Percentiles rank a stretch among this genome's conserved stretches.
These are phyloP conservation scores for Moesziomyces sp. DNA, from an alignment of 1,284 basidiomycete species.

Conservation along the genomic window DNA sequence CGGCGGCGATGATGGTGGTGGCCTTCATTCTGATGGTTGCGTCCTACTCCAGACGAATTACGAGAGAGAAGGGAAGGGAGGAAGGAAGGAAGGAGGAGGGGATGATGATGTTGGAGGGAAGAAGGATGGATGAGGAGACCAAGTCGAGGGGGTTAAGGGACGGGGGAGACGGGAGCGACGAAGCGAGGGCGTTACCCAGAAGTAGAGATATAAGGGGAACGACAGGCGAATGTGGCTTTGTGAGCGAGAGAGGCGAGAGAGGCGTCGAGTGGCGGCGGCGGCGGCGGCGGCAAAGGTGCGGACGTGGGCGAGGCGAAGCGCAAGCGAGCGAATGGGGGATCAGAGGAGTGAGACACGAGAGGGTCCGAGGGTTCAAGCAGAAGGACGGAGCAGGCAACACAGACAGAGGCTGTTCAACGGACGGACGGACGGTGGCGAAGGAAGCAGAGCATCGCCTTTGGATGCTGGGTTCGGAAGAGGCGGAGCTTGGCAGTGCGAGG, in stretches of 20 bases:
- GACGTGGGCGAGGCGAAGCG: not conserved
- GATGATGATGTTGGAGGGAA: not conserved
- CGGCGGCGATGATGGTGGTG: slow-evolving; percentile 35
- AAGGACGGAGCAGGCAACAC: not conserved
- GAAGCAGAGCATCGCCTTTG: no score
- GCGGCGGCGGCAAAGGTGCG: no score
- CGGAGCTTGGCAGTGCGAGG: no score
- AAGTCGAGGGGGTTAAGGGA: not conserved
- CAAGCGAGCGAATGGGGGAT: slow-evolving; percentile 1
- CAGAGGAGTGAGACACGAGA: not conserved
- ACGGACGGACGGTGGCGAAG: no score
- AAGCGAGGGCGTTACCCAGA: not conserved
- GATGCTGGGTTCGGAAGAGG: no score
- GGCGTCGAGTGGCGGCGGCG: not conserved
- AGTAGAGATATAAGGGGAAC: slow-evolving; percentile 1
- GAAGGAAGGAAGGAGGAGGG: not conserved
- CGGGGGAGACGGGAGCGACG: not conserved
- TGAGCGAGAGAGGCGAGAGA: not conserved
- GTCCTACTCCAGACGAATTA: not conserved
- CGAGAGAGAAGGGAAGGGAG: not conserved
- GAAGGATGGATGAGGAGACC: slow-evolving; percentile 1
- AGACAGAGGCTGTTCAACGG: no score
- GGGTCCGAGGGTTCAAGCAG: not conserved
- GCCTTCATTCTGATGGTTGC: slow-evolving; percentile 36
- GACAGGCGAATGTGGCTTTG: no score